These are phyloP conservation scores for Polygonum maritimum DNA, from an alignment of 148 eudicot genomes.

Conservation along the genomic window DNA sequence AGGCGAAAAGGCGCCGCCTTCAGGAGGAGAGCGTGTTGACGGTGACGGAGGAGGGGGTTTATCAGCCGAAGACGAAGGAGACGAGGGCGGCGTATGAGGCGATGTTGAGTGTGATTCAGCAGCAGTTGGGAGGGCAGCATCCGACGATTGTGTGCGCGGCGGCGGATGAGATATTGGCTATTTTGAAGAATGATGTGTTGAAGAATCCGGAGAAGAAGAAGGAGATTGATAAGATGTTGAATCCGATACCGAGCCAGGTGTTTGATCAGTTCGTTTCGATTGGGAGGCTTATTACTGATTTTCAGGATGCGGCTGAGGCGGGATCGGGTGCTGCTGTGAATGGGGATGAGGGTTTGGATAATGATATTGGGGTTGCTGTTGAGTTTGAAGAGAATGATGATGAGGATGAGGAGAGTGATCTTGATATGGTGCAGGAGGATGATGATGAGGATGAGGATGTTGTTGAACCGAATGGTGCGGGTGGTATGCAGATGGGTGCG, in stretches of 20 bases:
- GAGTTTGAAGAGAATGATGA: conserved; percentile 84
- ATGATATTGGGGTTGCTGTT: conserved; percentile 70
- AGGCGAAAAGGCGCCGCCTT: conserved; percentile 42
- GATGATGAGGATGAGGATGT: conserved; percentile 59
- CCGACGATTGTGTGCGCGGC: conserved; percentile 56
- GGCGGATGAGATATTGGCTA: conserved; percentile 74
- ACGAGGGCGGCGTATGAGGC: conserved; percentile 73
- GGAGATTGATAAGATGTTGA: conserved; percentile 55
- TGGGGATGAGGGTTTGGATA: conserved; percentile 55
- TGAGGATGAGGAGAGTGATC: conserved; percentile 62
- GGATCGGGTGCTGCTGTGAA: conserved; percentile 21
- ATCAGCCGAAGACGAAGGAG: conserved; percentile 72
- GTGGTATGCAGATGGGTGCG: conserved; percentile 77
- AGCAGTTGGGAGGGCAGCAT: conserved; percentile 68
- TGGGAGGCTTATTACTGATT: conserved; percentile 63
- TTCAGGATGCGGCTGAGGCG: conserved; percentile 43
- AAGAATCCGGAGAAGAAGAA: conserved; percentile 56
- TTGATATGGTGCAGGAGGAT: conserved; percentile 52
- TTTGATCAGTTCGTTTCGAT: conserved; percentile 47
- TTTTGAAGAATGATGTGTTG: conserved; percentile 43
- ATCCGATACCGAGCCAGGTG: conserved; percentile 28
- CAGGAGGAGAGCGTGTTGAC: conserved; percentile 68
- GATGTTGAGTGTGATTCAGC: conserved; percentile 56
- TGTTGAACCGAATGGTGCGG: conserved; percentile 31
- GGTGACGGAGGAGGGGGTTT: conserved; percentile 47